Conservation (phyloP, 352 stramenopile genomes). For the Phytophthora tubulina region DNA sequence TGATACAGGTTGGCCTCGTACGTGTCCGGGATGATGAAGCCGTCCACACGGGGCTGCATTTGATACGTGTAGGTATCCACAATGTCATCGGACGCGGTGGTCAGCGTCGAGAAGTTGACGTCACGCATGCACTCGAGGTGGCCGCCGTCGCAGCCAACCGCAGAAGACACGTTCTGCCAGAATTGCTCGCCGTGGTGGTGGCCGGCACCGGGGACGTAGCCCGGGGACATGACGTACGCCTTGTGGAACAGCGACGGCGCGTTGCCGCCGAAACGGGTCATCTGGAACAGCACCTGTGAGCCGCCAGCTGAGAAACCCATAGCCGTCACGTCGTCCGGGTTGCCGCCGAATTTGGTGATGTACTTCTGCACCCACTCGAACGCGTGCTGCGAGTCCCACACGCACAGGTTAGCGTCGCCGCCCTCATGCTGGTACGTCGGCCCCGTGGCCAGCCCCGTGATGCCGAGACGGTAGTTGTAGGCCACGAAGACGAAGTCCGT, state of each 20-base stretch:
- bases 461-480: constrained; percentile 51
- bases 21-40: constrained; percentile 39
- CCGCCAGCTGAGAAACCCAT: constrained; percentile 43
- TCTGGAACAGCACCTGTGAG: constrained; percentile 38
- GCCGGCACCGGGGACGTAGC: constrained; percentile 28
- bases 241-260: constrained; percentile 38
- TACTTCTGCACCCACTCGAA: constrained; percentile 52
- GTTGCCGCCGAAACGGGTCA: constrained; percentile 40
- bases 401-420: constrained; percentile 30
- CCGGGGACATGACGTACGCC: constrained; percentile 41
- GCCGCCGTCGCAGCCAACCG: constrained; percentile 26
- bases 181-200: constrained; percentile 40
- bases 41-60: constrained; percentile 37
- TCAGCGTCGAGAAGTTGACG: constrained; percentile 21
- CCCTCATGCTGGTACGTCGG: constrained; percentile 45
- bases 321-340: constrained; percentile 49
- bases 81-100: constrained; percentile 10
- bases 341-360: constrained; percentile 51
- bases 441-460: constrained; percentile 34
- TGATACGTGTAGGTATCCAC: constrained; percentile 37
- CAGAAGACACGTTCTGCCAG: constrained; percentile 41
- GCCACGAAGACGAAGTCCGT: constrained; percentile 47
- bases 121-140: constrained; percentile 40
- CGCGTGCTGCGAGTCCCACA: constrained; percentile 42
- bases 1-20: constrained; percentile 43